Conservation (phyloP, 306 rosid genomes). For the Begonia fuchsioides region DNA sequence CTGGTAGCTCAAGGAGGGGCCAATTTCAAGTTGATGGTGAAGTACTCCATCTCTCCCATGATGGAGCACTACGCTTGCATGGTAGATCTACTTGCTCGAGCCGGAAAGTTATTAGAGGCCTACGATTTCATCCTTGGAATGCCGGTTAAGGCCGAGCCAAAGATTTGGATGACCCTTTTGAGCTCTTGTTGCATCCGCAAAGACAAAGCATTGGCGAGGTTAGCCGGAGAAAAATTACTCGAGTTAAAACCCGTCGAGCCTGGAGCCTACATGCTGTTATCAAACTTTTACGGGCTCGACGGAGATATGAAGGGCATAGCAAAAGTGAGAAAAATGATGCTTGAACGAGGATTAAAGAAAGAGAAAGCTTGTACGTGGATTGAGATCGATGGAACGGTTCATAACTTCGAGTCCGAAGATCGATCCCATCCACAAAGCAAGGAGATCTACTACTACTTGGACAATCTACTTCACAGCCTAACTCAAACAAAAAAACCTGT, state of each 20-base stretch:
- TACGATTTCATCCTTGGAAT: constrained; percentile 11
- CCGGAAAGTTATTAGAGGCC: constrained; percentile 13
- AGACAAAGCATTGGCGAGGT: constrained; percentile 11
- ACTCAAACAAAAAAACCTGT: constrained; percentile 15
- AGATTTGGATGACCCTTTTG: constrained; percentile 13
- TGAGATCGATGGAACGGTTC: constrained; percentile 16
- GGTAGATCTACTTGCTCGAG: constrained; percentile 20
- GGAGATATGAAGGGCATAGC: constrained; percentile 15
- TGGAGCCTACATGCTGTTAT: constrained; percentile 20
- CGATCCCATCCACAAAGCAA: constrained; percentile 13
- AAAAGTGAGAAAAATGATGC: constrained; percentile 17
- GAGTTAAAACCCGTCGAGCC: constrained; percentile 17
- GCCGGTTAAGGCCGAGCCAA: constrained; percentile 16
- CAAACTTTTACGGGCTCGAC: constrained; percentile 17
- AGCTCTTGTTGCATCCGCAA: constrained; percentile 17
- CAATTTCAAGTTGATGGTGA: constrained; percentile 14
- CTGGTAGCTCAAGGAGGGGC: constrained; percentile 18
- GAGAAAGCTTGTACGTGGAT: constrained; percentile 17
- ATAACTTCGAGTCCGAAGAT: constrained; percentile 15
- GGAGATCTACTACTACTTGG: constrained; percentile 9
- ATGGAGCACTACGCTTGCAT: constrained; percentile 27
- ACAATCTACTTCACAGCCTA: constrained; percentile 8
- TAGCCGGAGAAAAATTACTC: constrained; percentile 10
- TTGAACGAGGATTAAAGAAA: constrained; percentile 11
- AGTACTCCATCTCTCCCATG: constrained; percentile 11